Percentiles rank a stretch among this genome's conserved stretches.
phyloP scores from a whole-genome alignment of 768 basidiomycete genomes.

The Xerocomus spinulosus region DNA sequence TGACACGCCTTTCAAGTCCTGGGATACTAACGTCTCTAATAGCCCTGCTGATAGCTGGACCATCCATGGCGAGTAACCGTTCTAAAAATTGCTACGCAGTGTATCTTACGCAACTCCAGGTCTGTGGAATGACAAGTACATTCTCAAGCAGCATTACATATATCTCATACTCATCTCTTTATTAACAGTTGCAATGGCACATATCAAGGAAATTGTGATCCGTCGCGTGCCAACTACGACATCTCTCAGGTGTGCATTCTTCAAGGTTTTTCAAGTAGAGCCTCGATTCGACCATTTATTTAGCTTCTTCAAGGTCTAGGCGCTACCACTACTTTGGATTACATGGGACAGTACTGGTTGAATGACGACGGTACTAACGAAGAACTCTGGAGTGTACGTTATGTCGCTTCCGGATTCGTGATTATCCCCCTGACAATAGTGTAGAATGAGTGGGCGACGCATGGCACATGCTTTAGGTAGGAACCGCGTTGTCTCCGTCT shows the following conservation, averaged over 20 bases:
- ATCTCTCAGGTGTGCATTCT: slow-evolving; percentile 35
- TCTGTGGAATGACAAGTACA: slow-evolving; percentile 63
- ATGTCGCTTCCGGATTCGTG: not conserved
- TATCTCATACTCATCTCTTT: not conserved
- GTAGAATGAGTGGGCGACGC: slow-evolving; percentile 67
- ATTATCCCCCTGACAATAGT: slow-evolving; percentile 3
- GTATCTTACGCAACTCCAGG: slow-evolving; percentile 33
- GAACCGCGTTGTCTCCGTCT: not conserved
- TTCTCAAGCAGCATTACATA: slow-evolving; percentile 1
- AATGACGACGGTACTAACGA: slow-evolving; percentile 56
- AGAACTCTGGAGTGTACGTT: slow-evolving; percentile 62
- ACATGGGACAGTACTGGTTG: slow-evolving; percentile 62
- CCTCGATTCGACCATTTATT: not conserved
- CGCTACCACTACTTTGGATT: slow-evolving; percentile 52
- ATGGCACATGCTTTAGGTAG: slow-evolving; percentile 51
- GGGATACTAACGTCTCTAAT: slow-evolving; percentile 61
- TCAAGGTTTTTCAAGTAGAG: not conserved
- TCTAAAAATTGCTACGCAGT: not conserved
- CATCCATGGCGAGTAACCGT: slow-evolving; percentile 54
- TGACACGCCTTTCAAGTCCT: slow-evolving; percentile 47
- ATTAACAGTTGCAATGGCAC: slow-evolving; percentile 50
- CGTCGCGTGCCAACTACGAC: slow-evolving; percentile 42
- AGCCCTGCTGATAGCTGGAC: slow-evolving; percentile 71
- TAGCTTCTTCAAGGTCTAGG: slow-evolving; percentile 58
- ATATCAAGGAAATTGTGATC: slow-evolving; percentile 34